These are phyloP conservation scores for Xylaria flabelliformis DNA, from an alignment of 495 filamentous ascomycete genomes.

Conservation along the genomic window DNA sequence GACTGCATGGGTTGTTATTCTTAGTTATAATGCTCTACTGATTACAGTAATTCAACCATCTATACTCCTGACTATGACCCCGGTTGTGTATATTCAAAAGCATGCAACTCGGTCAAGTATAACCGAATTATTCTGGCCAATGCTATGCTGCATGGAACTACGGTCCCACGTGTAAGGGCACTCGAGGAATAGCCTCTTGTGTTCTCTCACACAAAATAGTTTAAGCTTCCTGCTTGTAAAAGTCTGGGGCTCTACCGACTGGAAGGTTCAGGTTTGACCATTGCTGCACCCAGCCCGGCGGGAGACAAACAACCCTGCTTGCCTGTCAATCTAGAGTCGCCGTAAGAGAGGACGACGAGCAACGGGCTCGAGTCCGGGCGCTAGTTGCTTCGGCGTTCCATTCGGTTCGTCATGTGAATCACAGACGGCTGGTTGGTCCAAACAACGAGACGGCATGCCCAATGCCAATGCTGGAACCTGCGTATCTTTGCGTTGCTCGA, in stretches of 20 bases:
- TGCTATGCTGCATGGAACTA: constrained; percentile 19
- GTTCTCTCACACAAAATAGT: constrained; percentile 12
- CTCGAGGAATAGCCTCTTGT: not conserved
- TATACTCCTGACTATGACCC: not conserved
- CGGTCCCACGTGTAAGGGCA: not conserved
- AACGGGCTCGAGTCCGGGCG: constrained; percentile 17
- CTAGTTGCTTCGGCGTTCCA: constrained; percentile 16
- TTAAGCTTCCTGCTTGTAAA: constrained; percentile 8
- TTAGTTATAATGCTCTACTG: constrained; percentile 2
- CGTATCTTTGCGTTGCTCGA: constrained; percentile 28
- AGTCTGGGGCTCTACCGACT: constrained; percentile 16
- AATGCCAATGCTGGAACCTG: constrained; percentile 28
- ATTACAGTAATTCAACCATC: not conserved
- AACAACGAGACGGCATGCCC: constrained; percentile 16
- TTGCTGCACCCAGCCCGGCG: constrained; percentile 8
- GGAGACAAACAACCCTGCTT: constrained; percentile 18
- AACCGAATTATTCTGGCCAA: constrained; percentile 17
- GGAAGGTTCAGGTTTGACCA: constrained; percentile 23
- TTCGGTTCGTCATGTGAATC: constrained; percentile 9
- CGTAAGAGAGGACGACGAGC: constrained; percentile 9
- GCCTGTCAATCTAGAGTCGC: constrained; percentile 7
- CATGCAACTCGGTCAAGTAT: constrained; percentile 5
- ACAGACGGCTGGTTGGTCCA: constrained; percentile 22
- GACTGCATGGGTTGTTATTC: constrained; percentile 19
- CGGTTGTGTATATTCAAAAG: not conserved